Conservation (phyloP, 495 filamentous ascomycete genomes). For the Penicillium argentinense region DNA sequence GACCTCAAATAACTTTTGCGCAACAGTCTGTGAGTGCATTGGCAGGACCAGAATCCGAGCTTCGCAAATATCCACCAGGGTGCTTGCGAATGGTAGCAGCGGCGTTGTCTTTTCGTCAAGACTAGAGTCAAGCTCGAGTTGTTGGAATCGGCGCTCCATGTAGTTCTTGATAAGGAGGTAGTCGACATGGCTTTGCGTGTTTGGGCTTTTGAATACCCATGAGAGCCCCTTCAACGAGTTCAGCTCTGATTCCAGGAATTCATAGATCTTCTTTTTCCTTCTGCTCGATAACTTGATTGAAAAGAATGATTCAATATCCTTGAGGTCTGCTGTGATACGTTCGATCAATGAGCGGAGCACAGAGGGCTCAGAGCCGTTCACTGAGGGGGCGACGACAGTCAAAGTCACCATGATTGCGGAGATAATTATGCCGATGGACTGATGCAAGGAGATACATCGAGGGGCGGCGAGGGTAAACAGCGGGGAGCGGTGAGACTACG, state of each 20-base stretch:
- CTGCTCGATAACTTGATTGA: slow-evolving; percentile 10
- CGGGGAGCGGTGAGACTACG: neutral
- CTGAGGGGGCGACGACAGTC: too few relatives aligned
- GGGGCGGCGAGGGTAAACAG: too few relatives aligned
- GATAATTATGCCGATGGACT: too few relatives aligned
- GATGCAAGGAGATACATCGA: too few relatives aligned
- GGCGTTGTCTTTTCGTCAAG: slow-evolving; percentile 30
- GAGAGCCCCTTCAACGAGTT: slow-evolving; percentile 5
- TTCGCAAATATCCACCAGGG: slow-evolving; percentile 39
- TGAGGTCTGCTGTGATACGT: slow-evolving; percentile 17
- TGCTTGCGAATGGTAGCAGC: slow-evolving; percentile 37
- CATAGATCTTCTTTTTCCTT: slow-evolving; percentile 3
- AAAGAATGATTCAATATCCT: slow-evolving; percentile 16
- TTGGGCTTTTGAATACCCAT: slow-evolving; percentile 26
- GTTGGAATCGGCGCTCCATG: slow-evolving; percentile 29
- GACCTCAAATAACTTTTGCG: slow-evolving; percentile 29
- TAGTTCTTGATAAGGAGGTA: slow-evolving; percentile 44
- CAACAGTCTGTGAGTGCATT: slow-evolving; percentile 33
- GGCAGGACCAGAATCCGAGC: slow-evolving; percentile 33
- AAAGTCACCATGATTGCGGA: too few relatives aligned
- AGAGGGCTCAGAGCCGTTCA: too few relatives aligned
- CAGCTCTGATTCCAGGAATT: slow-evolving; percentile 11
- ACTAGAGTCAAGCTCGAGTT: slow-evolving; percentile 34
- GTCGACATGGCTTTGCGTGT: slow-evolving; percentile 43
- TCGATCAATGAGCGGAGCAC: too few relatives aligned